These are phyloP conservation scores for Xylogone sp. DNA, from an alignment of 2,329 filamentous ascomycete species.

Conservation along the genomic window DNA sequence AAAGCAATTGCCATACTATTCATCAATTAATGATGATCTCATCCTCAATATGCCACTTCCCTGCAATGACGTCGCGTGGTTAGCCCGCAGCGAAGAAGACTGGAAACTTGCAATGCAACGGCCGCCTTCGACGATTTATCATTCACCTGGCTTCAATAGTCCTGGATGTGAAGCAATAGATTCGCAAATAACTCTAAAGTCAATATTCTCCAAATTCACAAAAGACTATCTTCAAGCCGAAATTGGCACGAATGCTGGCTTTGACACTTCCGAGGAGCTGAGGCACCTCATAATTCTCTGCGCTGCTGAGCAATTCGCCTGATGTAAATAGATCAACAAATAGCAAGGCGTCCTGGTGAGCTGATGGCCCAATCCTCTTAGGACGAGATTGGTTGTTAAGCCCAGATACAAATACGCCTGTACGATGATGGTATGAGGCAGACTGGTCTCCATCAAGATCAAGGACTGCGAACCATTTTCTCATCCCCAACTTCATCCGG, in stretches of 20 bases:
- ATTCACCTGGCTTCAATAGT: neutral
- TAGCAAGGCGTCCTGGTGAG: too few relatives aligned
- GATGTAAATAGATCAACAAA: too few relatives aligned
- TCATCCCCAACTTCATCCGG: too few relatives aligned
- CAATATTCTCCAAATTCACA: conserved; percentile 11
- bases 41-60: conserved; percentile 20
- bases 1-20: conserved; percentile 16
- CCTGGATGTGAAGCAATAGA: neutral
- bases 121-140: neutral
- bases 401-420: too few relatives aligned
- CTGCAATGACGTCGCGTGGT: conserved; percentile 13
- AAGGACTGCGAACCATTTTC: too few relatives aligned
- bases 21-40: conserved; percentile 19
- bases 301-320: conserved; percentile 14
- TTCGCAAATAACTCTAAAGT: conserved; percentile 5
- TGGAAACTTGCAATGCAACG: conserved; percentile 11
- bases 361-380: too few relatives aligned
- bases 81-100: conserved; percentile 13
- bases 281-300: conserved; percentile 16
- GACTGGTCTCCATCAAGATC: too few relatives aligned
- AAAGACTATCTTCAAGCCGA: conserved; percentile 12
- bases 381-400: too few relatives aligned
- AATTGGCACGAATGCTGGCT: conserved; percentile 5
- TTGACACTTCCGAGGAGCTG: conserved; percentile 16
- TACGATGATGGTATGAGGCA: too few relatives aligned